A percentile compares a stretch with the other conserved stretches of the same genome.
Conservation (phyloP, 495 filamentous ascomycete species). For the Cryomyces minteri region DNA sequence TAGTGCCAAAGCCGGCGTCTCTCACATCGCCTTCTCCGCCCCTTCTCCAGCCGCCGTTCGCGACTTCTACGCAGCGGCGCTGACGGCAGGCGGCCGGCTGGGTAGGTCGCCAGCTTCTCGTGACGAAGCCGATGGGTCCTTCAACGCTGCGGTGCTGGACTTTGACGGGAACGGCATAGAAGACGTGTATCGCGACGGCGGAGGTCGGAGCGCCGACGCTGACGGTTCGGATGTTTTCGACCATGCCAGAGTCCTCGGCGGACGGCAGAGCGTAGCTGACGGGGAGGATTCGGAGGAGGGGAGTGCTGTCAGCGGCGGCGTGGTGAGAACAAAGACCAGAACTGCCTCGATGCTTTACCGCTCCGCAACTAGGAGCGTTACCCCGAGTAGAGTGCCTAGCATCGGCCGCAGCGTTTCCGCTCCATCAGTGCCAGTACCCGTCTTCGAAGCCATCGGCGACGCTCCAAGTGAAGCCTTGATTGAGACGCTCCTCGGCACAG, state of each 20-base stretch:
- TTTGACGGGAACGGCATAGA: conserved; percentile 43
- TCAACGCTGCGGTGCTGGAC: conserved; percentile 42
- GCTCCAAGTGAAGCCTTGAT: conserved; percentile 41
- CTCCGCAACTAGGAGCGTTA: background rate
- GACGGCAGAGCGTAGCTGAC: conserved; percentile 11
- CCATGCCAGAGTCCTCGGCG: conserved; percentile 17
- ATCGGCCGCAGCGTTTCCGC: conserved; percentile 9
- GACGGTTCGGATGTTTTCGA: conserved; percentile 1
- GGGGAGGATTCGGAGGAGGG: conserved; percentile 7
- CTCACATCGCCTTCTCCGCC: conserved; percentile 40
- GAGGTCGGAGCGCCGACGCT: conserved; percentile 1
- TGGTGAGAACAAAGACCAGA: background rate
- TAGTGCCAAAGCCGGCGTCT: conserved; percentile 30
- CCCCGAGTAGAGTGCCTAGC: conserved; percentile 5
- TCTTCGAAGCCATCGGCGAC: conserved; percentile 17
- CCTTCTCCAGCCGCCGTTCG: conserved; percentile 32
- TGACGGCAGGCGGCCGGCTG: conserved; percentile 37
- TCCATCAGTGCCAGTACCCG: conserved; percentile 11
- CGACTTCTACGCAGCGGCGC: conserved; percentile 38
- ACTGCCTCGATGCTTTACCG: background rate
- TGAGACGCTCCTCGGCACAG: conserved; percentile 59
- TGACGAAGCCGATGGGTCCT: conserved; percentile 31
- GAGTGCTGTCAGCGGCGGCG: conserved; percentile 8
- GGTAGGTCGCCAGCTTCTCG: conserved; percentile 35
- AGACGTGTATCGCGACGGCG: conserved; percentile 26